Evolutionary conservation across 208 protist species (phyloP).

Genomic region (Trypanosoma lewisi): DNA sequence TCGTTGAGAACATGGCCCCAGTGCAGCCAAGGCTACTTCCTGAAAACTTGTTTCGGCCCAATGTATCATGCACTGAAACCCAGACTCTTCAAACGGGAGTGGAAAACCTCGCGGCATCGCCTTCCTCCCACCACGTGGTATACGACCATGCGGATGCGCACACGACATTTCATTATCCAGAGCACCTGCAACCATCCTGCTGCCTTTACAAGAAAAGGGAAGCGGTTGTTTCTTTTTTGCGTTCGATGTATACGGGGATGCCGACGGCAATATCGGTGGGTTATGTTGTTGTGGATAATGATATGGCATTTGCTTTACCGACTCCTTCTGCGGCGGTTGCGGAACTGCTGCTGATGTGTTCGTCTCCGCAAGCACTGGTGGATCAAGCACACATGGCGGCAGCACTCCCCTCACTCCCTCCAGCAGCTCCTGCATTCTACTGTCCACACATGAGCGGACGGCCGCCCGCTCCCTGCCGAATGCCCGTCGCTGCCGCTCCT

Average conservation of each 20-base stretch:
- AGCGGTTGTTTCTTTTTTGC: background rate
- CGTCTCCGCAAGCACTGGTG: background rate
- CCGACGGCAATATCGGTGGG: background rate
- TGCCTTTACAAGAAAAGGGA: too few relatives aligned
- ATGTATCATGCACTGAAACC: slow-evolving; percentile 58
- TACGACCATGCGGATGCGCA: background rate
- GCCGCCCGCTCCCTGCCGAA: slow-evolving; percentile 13
- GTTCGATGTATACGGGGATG: background rate
- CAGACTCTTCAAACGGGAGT: slow-evolving; percentile 50
- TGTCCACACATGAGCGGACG: slow-evolving; percentile 13
- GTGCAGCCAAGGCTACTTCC: slow-evolving; percentile 61
- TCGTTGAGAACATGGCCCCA: slow-evolving; percentile 45
- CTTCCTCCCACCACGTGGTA: background rate
- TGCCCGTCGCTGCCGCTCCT: background rate
- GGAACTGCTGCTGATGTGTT: background rate
- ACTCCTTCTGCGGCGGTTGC: background rate
- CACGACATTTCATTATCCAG: background rate
- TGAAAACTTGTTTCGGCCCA: slow-evolving; percentile 74
- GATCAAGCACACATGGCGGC: slow-evolving; percentile 12
- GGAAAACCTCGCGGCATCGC: slow-evolving; percentile 46
- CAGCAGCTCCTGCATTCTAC: slow-evolving; percentile 10
- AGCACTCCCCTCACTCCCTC: slow-evolving; percentile 9
- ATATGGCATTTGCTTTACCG: too few relatives aligned
- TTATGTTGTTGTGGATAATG: too few relatives aligned
- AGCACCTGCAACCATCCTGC: background rate